These are phyloP conservation scores for Aureobasidium mangrovei DNA, from an alignment of 2,329 filamentous ascomycete genomes.

Conservation along the genomic window DNA sequence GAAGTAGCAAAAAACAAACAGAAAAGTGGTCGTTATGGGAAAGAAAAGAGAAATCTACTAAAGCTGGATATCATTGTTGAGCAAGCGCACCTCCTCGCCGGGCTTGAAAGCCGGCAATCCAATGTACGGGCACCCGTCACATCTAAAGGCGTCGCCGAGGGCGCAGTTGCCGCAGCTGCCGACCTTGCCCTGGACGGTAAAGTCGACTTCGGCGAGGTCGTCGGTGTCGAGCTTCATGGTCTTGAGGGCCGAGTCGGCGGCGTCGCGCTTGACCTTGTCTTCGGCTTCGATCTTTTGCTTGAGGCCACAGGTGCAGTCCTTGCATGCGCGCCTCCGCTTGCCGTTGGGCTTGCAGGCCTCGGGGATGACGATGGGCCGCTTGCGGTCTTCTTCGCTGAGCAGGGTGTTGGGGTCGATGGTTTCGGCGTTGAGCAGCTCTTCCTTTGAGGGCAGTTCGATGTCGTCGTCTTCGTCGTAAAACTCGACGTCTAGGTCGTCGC, in stretches of 20 bases:
- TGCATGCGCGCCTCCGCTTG: conserved; percentile 87
- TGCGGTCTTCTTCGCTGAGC: conserved; percentile 75
- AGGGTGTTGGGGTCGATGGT: conserved; percentile 86
- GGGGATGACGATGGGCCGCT: conserved; percentile 67
- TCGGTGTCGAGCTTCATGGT: conserved; percentile 63
- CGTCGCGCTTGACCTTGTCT: conserved; percentile 58
- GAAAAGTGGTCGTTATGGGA: background rate
- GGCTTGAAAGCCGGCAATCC: conserved; percentile 94
- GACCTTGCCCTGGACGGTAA: conserved; percentile 94
- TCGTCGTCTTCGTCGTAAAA: conserved; percentile 28
- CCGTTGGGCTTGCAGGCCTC: conserved; percentile 81
- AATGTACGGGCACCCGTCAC: conserved; percentile 68
- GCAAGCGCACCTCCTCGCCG: conserved; percentile 80
- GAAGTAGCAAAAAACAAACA: background rate
- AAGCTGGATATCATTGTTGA: conserved; percentile 80
- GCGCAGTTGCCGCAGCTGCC: conserved; percentile 93
- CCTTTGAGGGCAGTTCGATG: conserved; percentile 28
- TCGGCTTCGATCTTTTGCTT: conserved; percentile 79
- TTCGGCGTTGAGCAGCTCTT: conserved; percentile 55
- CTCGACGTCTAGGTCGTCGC: conserved; percentile 50
- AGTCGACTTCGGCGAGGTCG: conserved; percentile 85
- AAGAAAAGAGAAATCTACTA: conserved; percentile 32
- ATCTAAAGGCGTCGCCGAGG: conserved; percentile 70
- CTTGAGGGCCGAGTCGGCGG: conserved; percentile 56
- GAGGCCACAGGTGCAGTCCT: conserved; percentile 94